phyloP scores from a whole-genome alignment of 371 early-diverging fungal genomes.

The Rhizopus arrhizus region DNA sequence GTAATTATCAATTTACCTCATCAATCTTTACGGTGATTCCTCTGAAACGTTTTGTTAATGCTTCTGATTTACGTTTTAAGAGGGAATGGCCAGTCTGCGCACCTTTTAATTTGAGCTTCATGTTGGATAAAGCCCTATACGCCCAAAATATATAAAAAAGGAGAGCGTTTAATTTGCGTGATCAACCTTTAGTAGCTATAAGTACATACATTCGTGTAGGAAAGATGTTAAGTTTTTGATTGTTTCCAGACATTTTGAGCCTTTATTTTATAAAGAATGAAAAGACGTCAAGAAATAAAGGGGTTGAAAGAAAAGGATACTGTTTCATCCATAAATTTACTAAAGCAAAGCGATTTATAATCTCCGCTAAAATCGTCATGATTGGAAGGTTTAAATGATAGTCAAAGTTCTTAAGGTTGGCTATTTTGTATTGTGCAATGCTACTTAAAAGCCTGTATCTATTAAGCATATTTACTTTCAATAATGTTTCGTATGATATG shows the following conservation, averaged over 20 bases:
- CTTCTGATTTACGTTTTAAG: conserved; percentile 97
- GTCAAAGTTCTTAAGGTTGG: too few species aligned
- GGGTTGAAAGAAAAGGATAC: neutral
- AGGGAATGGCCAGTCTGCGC: conserved; percentile 99
- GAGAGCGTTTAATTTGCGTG: too few species aligned
- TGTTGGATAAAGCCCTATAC: conserved; percentile 86
- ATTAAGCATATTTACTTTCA: too few species aligned
- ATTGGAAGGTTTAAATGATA: too few species aligned
- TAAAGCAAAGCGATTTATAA: too few species aligned
- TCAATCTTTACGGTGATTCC: conserved; percentile 94
- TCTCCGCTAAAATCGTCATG: too few species aligned
- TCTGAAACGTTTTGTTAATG: conserved; percentile 94
- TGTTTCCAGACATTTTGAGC: conserved; percentile 61
- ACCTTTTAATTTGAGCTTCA: conserved; percentile 96
- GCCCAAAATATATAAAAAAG: neutral
- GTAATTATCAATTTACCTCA: conserved; percentile 54
- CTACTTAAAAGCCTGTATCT: too few species aligned
- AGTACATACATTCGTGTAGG: conserved; percentile 83
- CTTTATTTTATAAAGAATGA: neutral
- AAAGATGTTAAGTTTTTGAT: conserved; percentile 75
- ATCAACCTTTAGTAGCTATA: neutral
- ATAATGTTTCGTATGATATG: too few species aligned
- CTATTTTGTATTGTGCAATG: too few species aligned
- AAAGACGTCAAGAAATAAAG: neutral
- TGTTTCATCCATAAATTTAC: neutral